Evolutionary conservation across 768 basidiomycete species (phyloP).

Genomic region (Lepiota venenata): DNA sequence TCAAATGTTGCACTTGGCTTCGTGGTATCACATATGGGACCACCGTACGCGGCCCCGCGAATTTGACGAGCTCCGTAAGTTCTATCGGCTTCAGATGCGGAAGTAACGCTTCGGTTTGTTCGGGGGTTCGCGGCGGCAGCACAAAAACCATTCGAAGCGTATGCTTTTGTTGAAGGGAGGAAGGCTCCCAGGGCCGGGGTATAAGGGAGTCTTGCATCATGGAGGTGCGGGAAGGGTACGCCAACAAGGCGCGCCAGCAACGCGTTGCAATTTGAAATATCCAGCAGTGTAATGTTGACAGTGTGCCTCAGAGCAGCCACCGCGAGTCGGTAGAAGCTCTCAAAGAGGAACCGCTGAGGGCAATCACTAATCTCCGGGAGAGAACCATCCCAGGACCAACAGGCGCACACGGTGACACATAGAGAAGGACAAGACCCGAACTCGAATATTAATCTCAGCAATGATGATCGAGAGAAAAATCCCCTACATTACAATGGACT

Average conservation of each 20-base stretch:
- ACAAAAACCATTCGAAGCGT: conserved; percentile 9
- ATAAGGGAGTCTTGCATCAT: conserved; percentile 13
- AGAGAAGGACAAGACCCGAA: background rate
- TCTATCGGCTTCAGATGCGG: background rate
- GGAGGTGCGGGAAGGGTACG: conserved; percentile 7
- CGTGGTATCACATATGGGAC: conserved; percentile 12
- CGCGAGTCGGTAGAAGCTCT: conserved; percentile 12
- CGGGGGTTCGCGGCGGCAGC: conserved; percentile 5
- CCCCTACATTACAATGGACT: conserved; percentile 3
- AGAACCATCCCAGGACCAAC: background rate
- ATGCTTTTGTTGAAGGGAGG: conserved; percentile 5
- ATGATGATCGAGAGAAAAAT: background rate
- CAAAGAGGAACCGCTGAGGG: background rate
- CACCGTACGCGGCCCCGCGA: conserved; percentile 13
- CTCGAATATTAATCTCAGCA: background rate
- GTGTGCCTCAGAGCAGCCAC: conserved; percentile 8
- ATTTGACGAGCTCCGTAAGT: conserved; percentile 10
- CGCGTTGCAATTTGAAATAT: conserved; percentile 9
- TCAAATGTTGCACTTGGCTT: conserved; percentile 13
- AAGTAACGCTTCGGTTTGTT: background rate
- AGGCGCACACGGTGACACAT: no score
- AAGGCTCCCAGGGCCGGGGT: conserved; percentile 8
- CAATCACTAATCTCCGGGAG: conserved; percentile 2
- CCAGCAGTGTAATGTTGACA: conserved; percentile 9
- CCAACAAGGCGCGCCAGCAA: conserved; percentile 8